Evolutionary conservation across 345 rosid genomes (phyloP), one percentile per base, ranked within the genome.

Genomic region (Viola odorata): DNA sequence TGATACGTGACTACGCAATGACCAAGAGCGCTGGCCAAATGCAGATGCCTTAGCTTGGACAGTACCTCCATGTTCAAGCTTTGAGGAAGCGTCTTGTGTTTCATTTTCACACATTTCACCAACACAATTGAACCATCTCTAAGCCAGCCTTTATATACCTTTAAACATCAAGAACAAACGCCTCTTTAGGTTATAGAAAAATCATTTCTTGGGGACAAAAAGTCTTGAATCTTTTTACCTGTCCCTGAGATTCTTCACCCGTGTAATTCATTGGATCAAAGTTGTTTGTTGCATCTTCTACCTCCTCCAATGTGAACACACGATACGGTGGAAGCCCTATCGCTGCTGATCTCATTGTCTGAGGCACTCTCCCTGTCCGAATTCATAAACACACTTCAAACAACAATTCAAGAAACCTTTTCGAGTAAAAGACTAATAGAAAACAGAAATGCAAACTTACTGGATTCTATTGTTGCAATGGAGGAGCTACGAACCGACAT

Each of bases 11-110:
- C 90, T 7, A 85, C 73, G 70, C 91, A 85, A 61, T 92, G 96
- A 67, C 98, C 98, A 32, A 89, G 85, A 77, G 85, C 82, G 41
- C 96, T 85, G 61, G 82, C 91, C 79, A 92, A 73, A 76, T 89
- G 88, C 69, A 81, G 62, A 69, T 92, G 96, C 71, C 98, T 84
- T 32, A 92, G 77, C 84, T 92, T 92, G 53, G 96, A 85, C 59
- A 85, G 38, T 47, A 78, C 82, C 63, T 89, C 98, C 77, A 89
- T 75, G 63, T 89, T 66, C 58, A 82, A 65, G 63, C 69, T 84
- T 53, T 85, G 95, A 8, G 86, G 85, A 62, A 74, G 61, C 66
- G 75, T 70, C 77, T 84, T 87, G 61, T 84, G 94, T 73, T 85
- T 85, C 65, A 85, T 62, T 72, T 92, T 89, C 67, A 84, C 60